Evolutionary conservation across 2,329 filamentous ascomycete species (phyloP).

Genomic region (Epichloe elymi): DNA sequence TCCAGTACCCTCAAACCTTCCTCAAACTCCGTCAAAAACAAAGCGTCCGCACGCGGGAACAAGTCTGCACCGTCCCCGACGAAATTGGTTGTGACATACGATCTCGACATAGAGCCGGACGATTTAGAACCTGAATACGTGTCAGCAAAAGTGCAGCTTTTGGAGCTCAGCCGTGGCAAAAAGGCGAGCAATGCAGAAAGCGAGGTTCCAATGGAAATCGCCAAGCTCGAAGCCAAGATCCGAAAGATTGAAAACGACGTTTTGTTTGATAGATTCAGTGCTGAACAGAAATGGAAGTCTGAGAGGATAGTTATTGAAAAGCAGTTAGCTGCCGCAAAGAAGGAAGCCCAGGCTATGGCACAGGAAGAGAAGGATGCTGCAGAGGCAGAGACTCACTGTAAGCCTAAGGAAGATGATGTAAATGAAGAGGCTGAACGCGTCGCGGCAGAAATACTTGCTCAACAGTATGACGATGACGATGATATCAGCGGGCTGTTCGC

Average conservation of each 20-base stretch:
- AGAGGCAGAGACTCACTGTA: constrained; percentile 21
- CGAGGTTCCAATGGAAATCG: constrained; percentile 34
- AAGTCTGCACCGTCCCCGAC: constrained; percentile 17
- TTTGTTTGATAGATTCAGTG: constrained; percentile 55
- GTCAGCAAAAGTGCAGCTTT: constrained; percentile 56
- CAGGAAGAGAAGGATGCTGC: constrained; percentile 7
- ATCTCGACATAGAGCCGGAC: constrained; percentile 63
- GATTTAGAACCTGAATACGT: constrained; percentile 65
- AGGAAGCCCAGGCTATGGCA: constrained; percentile 15
- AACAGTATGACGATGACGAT: constrained; percentile 42
- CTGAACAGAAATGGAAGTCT: constrained; percentile 51
- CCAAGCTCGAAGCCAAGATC: constrained; percentile 60
- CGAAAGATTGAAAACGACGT: constrained; percentile 65
- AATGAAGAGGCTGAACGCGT: constrained; percentile 44
- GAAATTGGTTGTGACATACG: constrained; percentile 37
- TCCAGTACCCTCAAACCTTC: constrained; percentile 32
- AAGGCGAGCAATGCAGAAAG: constrained; percentile 9
- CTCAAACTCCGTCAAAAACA: constrained; percentile 18
- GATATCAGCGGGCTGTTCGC: constrained; percentile 39
- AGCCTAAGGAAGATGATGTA: constrained; percentile 23
- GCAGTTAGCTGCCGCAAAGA: constrained; percentile 40
- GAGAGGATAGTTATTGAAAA: constrained; percentile 47
- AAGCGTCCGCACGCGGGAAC: constrained; percentile 15
- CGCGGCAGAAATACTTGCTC: constrained; percentile 43
- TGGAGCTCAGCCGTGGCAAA: constrained; percentile 28